Conservation (phyloP, 306 rosid species). For the Cucurbita maxima region DNA sequence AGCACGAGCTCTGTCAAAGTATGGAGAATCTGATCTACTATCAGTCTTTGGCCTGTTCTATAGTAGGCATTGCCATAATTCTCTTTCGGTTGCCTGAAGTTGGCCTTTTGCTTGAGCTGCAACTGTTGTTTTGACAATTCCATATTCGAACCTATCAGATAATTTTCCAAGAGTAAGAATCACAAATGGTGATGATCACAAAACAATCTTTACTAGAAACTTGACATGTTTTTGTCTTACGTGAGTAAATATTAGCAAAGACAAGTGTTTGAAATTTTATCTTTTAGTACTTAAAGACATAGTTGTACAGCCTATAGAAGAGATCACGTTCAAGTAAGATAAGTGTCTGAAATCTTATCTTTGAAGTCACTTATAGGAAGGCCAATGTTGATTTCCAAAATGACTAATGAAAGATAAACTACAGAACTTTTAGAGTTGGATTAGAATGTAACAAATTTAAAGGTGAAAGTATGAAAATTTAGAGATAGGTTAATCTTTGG, state of each 20-base stretch:
- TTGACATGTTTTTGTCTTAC: neutral
- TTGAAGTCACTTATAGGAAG: neutral
- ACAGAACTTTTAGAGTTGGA: neutral
- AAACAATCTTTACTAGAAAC: neutral
- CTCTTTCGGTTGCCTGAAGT: constrained; percentile 54
- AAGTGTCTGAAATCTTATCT: neutral
- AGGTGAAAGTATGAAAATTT: neutral
- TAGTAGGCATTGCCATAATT: constrained; percentile 60
- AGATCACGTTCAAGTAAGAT: neutral
- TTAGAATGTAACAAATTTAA: neutral
- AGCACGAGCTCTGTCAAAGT: constrained; percentile 1
- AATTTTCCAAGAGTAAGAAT: neutral
- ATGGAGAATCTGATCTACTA: neutral
- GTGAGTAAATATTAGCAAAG: neutral
- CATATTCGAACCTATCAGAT: constrained; percentile 56
- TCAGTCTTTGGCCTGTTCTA: constrained; percentile 20
- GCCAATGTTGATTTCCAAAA: neutral
- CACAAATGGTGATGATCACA: neutral
- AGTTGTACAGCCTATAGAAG: too few species aligned
- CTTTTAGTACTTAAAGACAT: too few species aligned
- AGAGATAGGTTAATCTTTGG: neutral
- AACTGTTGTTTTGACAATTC: constrained; percentile 30
- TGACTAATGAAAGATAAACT: neutral
- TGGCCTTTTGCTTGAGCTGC: constrained; percentile 15
- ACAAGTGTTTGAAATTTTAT: neutral